Conservation (phyloP, 2,329 filamentous ascomycete genomes). For the Knufia petricola region DNA sequence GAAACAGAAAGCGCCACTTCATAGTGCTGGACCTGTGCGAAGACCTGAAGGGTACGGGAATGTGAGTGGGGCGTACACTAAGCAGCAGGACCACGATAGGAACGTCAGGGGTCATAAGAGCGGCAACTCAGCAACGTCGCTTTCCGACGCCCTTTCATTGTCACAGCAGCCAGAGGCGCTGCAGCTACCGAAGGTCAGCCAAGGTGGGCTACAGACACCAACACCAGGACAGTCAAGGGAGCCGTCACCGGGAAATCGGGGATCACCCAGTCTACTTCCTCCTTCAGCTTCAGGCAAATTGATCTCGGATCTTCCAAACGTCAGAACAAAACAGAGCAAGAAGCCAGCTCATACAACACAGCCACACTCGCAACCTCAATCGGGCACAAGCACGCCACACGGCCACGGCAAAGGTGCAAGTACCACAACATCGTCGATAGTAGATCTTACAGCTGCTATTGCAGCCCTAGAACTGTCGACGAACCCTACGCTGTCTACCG, state of each 20-base stretch:
- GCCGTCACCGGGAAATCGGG: conserved; percentile 29
- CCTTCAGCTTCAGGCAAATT: conserved; percentile 66
- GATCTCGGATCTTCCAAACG: conserved; percentile 63
- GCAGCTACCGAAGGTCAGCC: conserved; percentile 33
- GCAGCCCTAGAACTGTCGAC: conserved; percentile 83
- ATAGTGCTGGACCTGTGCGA: conserved; percentile 52
- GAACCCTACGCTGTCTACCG: conserved; percentile 60
- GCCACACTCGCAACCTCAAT: conserved; percentile 29
- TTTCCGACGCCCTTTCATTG: conserved; percentile 38
- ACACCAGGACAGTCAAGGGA: conserved; percentile 38
- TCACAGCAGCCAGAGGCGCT: conserved; percentile 43
- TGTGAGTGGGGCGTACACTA: conserved; percentile 61
- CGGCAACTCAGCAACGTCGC: conserved; percentile 28
- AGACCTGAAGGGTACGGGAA: conserved; percentile 56
- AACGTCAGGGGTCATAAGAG: conserved; percentile 44
- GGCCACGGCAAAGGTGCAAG: conserved; percentile 23
- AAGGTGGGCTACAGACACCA: conserved; percentile 26
- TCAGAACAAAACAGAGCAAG: conserved; percentile 48
- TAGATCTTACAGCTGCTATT: conserved; percentile 65
- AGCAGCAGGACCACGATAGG: conserved; percentile 64
- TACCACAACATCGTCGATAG: conserved; percentile 38
- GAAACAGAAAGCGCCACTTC: conserved; percentile 53
- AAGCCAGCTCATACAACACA: conserved; percentile 41
- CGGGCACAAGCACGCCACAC: conserved; percentile 60
- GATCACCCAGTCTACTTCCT: conserved; percentile 38